Conservation (phyloP, 1,139 yeast species). For the Chernovozyma aurita region DNA sequence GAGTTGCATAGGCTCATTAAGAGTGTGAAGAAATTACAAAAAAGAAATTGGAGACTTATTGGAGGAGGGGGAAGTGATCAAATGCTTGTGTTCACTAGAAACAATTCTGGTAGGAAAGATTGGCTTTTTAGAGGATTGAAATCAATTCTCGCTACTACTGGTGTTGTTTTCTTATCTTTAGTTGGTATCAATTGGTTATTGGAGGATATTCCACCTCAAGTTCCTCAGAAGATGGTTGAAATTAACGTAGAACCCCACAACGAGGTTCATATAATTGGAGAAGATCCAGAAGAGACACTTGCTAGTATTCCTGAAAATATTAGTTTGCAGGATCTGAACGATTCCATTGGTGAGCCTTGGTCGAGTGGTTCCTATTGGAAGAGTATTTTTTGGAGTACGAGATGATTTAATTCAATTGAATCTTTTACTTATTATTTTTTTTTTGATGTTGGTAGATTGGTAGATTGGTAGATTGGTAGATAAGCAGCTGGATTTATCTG, state of each 20-base stretch:
- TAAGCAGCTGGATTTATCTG: too few species aligned
- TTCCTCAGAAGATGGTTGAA: background rate
- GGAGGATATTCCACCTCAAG: slow-evolving; percentile 11
- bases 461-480: too few species aligned
- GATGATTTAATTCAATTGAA: too few species aligned
- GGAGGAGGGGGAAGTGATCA: slow-evolving; percentile 27
- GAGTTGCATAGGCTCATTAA: slow-evolving; percentile 28
- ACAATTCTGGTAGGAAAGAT: slow-evolving; percentile 5
- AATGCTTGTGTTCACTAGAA: slow-evolving; percentile 25
- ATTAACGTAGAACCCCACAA: background rate
- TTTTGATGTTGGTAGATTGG: too few species aligned
- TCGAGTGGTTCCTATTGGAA: background rate
- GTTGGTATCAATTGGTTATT: slow-evolving; percentile 25
- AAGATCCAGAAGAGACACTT: background rate
- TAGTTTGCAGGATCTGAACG: too few species aligned
- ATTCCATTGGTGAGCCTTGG: too few species aligned
- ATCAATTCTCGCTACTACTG: slow-evolving; percentile 30
- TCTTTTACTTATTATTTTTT: too few species aligned
- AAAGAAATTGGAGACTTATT: slow-evolving; percentile 32
- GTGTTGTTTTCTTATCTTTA: slow-evolving; percentile 27
- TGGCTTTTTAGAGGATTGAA: slow-evolving; percentile 16
- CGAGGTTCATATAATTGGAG: background rate
- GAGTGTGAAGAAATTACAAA: slow-evolving; percentile 24
- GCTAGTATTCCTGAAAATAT: background rate
- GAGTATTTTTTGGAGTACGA: slow-evolving; percentile 1